Evolutionary conservation across 2,329 filamentous ascomycete species (phyloP).

Genomic region (Cladorrhinum sp.): DNA sequence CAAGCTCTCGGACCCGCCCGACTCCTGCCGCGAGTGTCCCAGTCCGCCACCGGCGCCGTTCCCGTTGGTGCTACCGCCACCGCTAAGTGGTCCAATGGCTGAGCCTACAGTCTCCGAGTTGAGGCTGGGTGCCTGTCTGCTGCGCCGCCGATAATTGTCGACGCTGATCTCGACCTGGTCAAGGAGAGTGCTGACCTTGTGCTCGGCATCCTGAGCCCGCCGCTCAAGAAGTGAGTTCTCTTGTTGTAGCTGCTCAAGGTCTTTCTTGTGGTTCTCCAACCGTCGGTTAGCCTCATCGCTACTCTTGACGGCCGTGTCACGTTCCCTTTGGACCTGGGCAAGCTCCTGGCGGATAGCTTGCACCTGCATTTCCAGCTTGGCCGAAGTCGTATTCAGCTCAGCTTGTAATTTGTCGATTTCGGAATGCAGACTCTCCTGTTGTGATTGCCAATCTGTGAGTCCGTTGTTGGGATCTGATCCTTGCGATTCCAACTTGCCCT

Average conservation of each 20-base stretch:
- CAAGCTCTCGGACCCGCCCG: conserved; percentile 59
- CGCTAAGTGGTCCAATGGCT: not conserved
- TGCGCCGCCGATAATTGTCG: conserved; percentile 85
- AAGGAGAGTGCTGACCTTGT: conserved; percentile 86
- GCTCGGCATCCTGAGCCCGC: conserved; percentile 84
- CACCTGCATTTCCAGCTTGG: conserved; percentile 70
- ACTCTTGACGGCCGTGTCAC: conserved; percentile 60
- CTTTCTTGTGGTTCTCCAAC: conserved; percentile 58
- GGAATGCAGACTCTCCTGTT: conserved; percentile 64
- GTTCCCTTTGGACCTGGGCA: conserved; percentile 60
- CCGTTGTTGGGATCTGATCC: conserved; percentile 38
- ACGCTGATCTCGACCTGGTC: conserved; percentile 94
- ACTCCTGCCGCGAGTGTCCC: conserved; percentile 51
- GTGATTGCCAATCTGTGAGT: conserved; percentile 67
- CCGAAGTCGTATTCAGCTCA: conserved; percentile 63
- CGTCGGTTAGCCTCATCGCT: conserved; percentile 54
- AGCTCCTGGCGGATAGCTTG: conserved; percentile 67
- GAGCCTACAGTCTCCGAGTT: conserved; percentile 40
- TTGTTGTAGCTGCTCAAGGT: conserved; percentile 76
- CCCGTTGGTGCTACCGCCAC: conserved; percentile 27
- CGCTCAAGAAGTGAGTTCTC: conserved; percentile 80
- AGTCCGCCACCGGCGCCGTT: conserved; percentile 26
- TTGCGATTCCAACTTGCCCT: conserved; percentile 47
- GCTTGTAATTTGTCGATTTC: conserved; percentile 68
- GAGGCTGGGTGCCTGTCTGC: conserved; percentile 54